Evolutionary conservation across 768 basidiomycete genomes (phyloP).

Genomic region (Lentinula aciculospora): DNA sequence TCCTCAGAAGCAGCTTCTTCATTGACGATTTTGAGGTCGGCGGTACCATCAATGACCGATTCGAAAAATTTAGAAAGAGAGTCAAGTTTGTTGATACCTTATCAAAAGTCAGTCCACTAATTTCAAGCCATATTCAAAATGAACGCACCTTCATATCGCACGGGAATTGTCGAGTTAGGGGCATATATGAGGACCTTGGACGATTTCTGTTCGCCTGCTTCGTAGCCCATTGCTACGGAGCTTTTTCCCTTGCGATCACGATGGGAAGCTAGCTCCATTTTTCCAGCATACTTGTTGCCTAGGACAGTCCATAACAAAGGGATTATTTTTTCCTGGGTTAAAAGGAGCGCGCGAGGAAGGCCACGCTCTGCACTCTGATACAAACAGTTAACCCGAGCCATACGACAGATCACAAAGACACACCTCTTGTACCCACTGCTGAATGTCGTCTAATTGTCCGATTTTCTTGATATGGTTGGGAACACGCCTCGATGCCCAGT

Average conservation of each 20-base stretch:
- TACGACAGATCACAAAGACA: conserved; percentile 13
- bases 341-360: conserved; percentile 51
- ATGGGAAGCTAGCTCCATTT: conserved; percentile 57
- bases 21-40: conserved; percentile 41
- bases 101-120: not conserved
- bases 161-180: conserved; percentile 45
- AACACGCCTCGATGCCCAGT: conserved; percentile 70
- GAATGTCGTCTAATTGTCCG: conserved; percentile 48
- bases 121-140: not conserved
- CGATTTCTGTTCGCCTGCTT: conserved; percentile 44
- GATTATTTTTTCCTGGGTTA: conserved; percentile 71
- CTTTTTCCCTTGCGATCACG: conserved; percentile 62
- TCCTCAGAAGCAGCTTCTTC: conserved; percentile 36
- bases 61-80: conserved; percentile 70
- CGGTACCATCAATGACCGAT: conserved; percentile 63
- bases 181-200: conserved; percentile 73
- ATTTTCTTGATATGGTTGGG: conserved; percentile 67
- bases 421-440: conserved; percentile 68
- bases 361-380: conserved; percentile 21
- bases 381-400: not conserved
- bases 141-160: conserved; percentile 62
- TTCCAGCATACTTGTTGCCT: conserved; percentile 61
- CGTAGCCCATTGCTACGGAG: conserved; percentile 53
- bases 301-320: conserved; percentile 81
- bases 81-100: conserved; percentile 71